phyloP scores from a whole-genome alignment of 345 rosid species.

The Mangifera indica region DNA sequence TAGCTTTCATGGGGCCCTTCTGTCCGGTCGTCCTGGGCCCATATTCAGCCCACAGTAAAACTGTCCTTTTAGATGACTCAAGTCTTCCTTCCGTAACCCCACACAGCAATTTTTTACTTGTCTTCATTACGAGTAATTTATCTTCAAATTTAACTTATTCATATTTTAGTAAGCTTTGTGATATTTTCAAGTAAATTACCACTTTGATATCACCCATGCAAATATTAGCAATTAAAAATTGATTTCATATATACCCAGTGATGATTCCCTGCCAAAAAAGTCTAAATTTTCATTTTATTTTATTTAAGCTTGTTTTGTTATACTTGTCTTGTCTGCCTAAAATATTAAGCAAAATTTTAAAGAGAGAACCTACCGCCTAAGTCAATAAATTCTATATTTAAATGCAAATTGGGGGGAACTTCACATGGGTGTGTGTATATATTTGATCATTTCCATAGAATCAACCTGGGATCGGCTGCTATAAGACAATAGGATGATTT shows the following conservation, averaged over 20 bases:
- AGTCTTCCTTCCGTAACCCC: too few relatives aligned
- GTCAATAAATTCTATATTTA: neutral
- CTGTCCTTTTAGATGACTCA: neutral
- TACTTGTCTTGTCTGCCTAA: neutral
- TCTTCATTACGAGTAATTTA: neutral
- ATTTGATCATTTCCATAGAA: neutral
- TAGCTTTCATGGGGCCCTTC: constrained; percentile 15
- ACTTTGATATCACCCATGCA: too few relatives aligned
- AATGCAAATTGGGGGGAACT: neutral
- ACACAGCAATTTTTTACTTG: neutral
- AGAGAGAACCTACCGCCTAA: neutral
- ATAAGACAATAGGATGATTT: constrained; percentile 19
- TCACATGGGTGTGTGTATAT: constrained; percentile 10
- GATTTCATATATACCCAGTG: too few relatives aligned
- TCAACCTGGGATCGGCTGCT: constrained; percentile 31
- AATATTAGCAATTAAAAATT: neutral
- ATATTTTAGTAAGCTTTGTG: too few relatives aligned
- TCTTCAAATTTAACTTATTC: neutral
- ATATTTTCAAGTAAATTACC: too few relatives aligned
- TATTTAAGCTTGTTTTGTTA: neutral
- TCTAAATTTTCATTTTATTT: neutral
- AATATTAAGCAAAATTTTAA: neutral
- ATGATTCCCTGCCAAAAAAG: too few relatives aligned
- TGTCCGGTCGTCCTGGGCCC: constrained; percentile 25
- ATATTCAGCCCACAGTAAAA: constrained; percentile 1